phyloP scores from a whole-genome alignment of 768 basidiomycete species.

The Trametes cinnabarina region DNA sequence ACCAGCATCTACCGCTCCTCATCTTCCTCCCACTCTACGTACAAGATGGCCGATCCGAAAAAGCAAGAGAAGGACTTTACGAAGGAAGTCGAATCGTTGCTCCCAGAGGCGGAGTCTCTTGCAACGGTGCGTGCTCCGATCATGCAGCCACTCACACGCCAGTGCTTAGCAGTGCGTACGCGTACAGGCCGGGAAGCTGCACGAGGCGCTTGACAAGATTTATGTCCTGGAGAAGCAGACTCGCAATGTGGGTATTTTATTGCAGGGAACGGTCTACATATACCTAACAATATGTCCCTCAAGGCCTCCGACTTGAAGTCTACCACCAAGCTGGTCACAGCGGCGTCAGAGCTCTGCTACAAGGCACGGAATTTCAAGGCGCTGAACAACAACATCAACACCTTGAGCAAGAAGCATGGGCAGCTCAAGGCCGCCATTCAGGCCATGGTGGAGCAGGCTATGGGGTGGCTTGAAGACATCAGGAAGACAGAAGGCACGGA shows the following conservation, averaged over 20 bases:
- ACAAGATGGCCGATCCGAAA: constrained; percentile 74
- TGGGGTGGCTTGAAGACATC: constrained; percentile 79
- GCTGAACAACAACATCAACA: constrained; percentile 65
- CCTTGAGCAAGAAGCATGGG: constrained; percentile 93
- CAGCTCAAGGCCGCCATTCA: constrained; percentile 90
- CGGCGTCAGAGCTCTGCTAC: constrained; percentile 70
- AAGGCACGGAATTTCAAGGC: constrained; percentile 65
- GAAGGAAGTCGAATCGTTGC: constrained; percentile 71
- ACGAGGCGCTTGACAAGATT: constrained; percentile 88
- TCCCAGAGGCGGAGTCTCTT: constrained; percentile 64
- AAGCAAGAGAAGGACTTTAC: constrained; percentile 88
- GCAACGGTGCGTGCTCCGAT: constrained; percentile 57
- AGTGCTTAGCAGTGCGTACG: constrained; percentile 13
- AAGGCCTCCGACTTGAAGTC: constrained; percentile 92
- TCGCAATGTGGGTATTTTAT: constrained; percentile 66
- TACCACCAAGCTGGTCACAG: constrained; percentile 82
- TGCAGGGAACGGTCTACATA: background rate
- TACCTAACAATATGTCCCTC: background rate
- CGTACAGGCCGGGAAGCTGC: constrained; percentile 71
- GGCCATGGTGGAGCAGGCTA: constrained; percentile 85
- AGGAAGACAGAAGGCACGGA: constrained; percentile 63
- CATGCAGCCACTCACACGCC: background rate
- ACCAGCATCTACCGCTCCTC: constrained; percentile 17
- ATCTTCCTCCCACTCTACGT: constrained; percentile 33
- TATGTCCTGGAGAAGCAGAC: constrained; percentile 92